These are phyloP conservation scores for Tylopilus subfusipes DNA, from an alignment of 768 basidiomycete genomes.

Conservation along the genomic window DNA sequence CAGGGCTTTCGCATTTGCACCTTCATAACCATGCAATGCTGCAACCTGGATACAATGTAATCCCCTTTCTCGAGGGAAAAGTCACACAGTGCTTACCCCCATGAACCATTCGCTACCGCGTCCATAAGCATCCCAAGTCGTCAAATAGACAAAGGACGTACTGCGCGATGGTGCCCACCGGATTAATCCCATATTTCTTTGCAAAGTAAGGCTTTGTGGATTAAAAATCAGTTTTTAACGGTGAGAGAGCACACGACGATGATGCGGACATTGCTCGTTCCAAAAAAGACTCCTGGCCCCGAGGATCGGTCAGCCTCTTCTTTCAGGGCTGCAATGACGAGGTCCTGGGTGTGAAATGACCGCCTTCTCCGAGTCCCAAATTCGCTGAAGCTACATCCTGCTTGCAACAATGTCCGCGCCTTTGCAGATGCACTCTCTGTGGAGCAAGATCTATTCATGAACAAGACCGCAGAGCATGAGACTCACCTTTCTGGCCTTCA, in stretches of 20 bases:
- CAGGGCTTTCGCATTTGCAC: slow-evolving; percentile 69
- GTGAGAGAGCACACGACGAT: neutral
- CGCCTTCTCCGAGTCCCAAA: slow-evolving; percentile 85
- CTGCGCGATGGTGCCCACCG: slow-evolving; percentile 86
- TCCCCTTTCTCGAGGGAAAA: neutral
- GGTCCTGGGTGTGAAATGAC: slow-evolving; percentile 69
- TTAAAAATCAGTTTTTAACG: neutral
- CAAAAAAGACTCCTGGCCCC: slow-evolving; percentile 48
- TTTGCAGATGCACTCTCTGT: slow-evolving; percentile 74
- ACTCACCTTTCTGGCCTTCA: slow-evolving; percentile 71
- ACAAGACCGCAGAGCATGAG: neutral
- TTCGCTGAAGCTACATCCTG: slow-evolving; percentile 73
- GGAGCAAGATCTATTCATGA: neutral
- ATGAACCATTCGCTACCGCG: slow-evolving; percentile 80
- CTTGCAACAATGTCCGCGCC: slow-evolving; percentile 55
- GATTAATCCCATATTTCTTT: slow-evolving; percentile 57
- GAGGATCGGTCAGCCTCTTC: slow-evolving; percentile 53
- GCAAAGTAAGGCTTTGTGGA: slow-evolving; percentile 75
- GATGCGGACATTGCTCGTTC: slow-evolving; percentile 82
- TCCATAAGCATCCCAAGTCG: slow-evolving; percentile 2
- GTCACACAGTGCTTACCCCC: slow-evolving; percentile 50
- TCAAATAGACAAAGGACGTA: slow-evolving; percentile 37
- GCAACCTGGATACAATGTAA: slow-evolving; percentile 52
- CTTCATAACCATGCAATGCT: slow-evolving; percentile 78
- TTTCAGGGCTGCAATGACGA: slow-evolving; percentile 66